Percentiles rank a stretch among this genome's conserved stretches.
phyloP scores from a whole-genome alignment of 495 filamentous ascomycete species.

The Trichodelitschia bisporula region DNA sequence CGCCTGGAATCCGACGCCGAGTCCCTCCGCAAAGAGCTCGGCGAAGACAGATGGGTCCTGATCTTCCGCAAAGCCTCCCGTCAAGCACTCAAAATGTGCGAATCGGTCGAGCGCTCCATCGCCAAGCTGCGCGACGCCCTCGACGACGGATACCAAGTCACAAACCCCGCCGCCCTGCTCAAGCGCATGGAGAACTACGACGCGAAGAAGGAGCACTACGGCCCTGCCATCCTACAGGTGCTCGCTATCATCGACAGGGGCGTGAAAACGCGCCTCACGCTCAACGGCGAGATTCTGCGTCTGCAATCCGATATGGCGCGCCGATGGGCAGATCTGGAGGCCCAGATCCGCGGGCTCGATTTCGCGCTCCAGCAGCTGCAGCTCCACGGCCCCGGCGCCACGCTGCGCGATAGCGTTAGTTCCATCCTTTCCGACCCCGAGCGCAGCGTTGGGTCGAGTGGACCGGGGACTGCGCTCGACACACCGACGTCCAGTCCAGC shows the following conservation, averaged over 20 bases:
- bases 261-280: constrained; percentile 68
- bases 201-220: constrained; percentile 84
- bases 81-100: constrained; percentile 84
- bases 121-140: constrained; percentile 57
- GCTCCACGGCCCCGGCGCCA: constrained; percentile 36
- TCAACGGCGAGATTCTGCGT: constrained; percentile 80
- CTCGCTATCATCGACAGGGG: constrained; percentile 80
- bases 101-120: constrained; percentile 70
- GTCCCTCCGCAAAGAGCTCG: constrained; percentile 60
- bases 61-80: constrained; percentile 84
- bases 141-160: constrained; percentile 44
- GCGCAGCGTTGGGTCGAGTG: constrained; percentile 41
- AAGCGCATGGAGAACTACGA: constrained; percentile 86
- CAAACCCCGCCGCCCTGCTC: constrained; percentile 34
- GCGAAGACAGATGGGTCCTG: constrained; percentile 85
- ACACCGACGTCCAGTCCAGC: constrained; percentile 80
- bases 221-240: constrained; percentile 79
- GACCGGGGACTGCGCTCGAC: constrained; percentile 42
- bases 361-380: constrained; percentile 46
- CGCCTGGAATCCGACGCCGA: constrained; percentile 73
- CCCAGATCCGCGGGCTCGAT: constrained; percentile 54
- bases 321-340: constrained; percentile 50
- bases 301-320: constrained; percentile 60
- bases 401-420: constrained; percentile 78
- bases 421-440: constrained; percentile 79